Evolutionary conservation across 176 grass and related monocot species (phyloP).

Genomic region (Ampelocalamus luodianensis): DNA sequence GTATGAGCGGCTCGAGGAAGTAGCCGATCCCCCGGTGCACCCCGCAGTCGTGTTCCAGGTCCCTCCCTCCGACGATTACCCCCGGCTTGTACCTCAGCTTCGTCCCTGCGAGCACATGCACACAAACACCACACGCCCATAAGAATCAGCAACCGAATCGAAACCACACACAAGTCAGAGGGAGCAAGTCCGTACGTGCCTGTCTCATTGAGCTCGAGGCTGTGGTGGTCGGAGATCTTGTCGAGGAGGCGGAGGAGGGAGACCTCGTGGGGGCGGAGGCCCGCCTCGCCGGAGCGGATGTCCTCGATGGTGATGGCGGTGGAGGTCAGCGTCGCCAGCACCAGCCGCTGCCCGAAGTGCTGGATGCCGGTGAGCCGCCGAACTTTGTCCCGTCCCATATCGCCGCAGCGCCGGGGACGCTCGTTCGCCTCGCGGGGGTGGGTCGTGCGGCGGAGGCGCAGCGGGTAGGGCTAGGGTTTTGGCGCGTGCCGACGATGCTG

Average conservation of each 20-base stretch:
- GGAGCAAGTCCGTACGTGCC: slow-evolving; percentile 29
- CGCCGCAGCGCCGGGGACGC: not conserved
- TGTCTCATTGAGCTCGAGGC: slow-evolving; percentile 78
- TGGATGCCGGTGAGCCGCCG: slow-evolving; percentile 63
- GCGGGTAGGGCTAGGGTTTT: slow-evolving; percentile 39
- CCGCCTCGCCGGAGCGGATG: slow-evolving; percentile 71
- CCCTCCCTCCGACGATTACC: slow-evolving; percentile 63
- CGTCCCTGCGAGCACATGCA: slow-evolving; percentile 54
- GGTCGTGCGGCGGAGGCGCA: not conserved
- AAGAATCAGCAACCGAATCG: slow-evolving; percentile 1
- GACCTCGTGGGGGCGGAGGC: slow-evolving; percentile 73
- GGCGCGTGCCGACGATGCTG: slow-evolving; percentile 21
- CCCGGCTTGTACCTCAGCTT: slow-evolving; percentile 79
- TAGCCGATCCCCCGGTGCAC: slow-evolving; percentile 77
- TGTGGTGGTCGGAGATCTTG: slow-evolving; percentile 76
- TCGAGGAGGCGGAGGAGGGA: slow-evolving; percentile 85
- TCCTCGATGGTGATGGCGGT: slow-evolving; percentile 70
- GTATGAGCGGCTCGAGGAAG: slow-evolving; percentile 80
- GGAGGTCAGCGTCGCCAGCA: slow-evolving; percentile 71
- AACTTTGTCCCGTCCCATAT: slow-evolving; percentile 48
- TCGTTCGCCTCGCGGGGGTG: not conserved
- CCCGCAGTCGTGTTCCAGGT: slow-evolving; percentile 75
- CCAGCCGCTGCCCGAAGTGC: slow-evolving; percentile 78
- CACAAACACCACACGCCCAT: not conserved
- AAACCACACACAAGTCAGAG: not conserved